Evolutionary conservation across 2,329 filamentous ascomycete species (phyloP).

Genomic region (Tolypocladium ovalisporum): DNA sequence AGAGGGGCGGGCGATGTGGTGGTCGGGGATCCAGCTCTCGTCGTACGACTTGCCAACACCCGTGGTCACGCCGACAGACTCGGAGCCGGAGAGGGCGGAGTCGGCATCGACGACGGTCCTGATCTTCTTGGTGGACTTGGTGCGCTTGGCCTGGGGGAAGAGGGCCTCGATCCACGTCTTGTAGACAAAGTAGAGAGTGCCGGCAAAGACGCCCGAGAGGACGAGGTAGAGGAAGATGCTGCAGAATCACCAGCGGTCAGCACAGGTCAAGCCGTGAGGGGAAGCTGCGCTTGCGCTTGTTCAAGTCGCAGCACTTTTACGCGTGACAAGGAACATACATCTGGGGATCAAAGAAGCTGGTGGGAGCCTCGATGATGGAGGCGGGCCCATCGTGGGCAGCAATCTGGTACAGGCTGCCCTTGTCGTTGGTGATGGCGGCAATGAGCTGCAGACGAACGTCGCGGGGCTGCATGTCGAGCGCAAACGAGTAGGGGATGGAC

Average conservation of each 20-base stretch:
- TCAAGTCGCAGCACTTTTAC: background rate
- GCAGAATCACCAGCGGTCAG: background rate
- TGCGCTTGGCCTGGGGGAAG: constrained; percentile 80
- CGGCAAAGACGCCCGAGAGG: constrained; percentile 66
- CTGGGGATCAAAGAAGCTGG: constrained; percentile 87
- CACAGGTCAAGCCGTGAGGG: constrained; percentile 25
- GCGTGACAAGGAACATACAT: constrained; percentile 49
- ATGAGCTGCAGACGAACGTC: constrained; percentile 71
- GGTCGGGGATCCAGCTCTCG: constrained; percentile 84
- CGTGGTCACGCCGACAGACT: constrained; percentile 58
- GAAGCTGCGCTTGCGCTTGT: background rate
- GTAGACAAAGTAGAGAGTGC: constrained; percentile 91
- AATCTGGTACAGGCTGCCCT: constrained; percentile 64
- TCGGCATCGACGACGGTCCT: constrained; percentile 58
- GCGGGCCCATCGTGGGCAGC: constrained; percentile 74
- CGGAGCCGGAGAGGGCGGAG: constrained; percentile 55
- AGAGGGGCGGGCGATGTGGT: constrained; percentile 79
- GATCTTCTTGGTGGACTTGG: constrained; percentile 45
- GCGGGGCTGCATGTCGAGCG: constrained; percentile 85
- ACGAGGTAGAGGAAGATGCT: constrained; percentile 98
- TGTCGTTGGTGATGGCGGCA: constrained; percentile 58
- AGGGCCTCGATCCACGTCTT: constrained; percentile 94
- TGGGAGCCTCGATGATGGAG: constrained; percentile 79
- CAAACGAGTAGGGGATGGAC: constrained; percentile 72
- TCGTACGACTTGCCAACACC: constrained; percentile 68